Base-by-base conservation (phyloP, 331 rosid genomes). In the Phaseolus coccineus region DNA sequence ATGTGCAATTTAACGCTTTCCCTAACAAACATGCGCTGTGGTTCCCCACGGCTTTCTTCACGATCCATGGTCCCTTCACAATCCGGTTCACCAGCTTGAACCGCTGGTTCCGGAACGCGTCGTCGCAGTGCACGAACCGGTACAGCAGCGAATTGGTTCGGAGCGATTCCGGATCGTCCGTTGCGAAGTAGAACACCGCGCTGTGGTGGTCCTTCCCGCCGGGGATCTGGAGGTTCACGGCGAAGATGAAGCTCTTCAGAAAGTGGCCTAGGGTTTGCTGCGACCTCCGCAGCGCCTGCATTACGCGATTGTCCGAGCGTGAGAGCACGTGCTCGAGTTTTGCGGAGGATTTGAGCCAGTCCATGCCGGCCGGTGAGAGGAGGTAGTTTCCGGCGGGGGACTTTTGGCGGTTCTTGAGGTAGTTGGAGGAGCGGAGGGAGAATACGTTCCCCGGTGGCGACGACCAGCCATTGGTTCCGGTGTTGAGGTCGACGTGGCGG, bases 1-100 rank as follows among this genome's bases (percentile, higher is more conserved):
- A 94, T 78, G 78, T 89, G 80, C 98, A 94, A 14, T 88, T 90
- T 70, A 94, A 82, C 8, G 97, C 98, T 56, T 90, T 94, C 15
- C 97, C 98, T 35, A 94, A 61, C 73, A 94, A 76, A 3, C 98
- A 94, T 44, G 97, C 98, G 22, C 93, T 79, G 84, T 94, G 82
- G 61, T 77, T 94, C 56, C 98, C 98, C 28, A 90, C 97, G 73
- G 97, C 83, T 33, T 89, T 92, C 88, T 89, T 93, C 56, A 94
- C 93, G 58, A 94, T 89, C 98, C 98, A 94, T 56, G 98, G 97
- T 1, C 98, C 98, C 25, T 90, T 94, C 57, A 83, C 96, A 82
- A 94, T 94, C 84, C 97, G 90, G 84, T 90, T 94, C 85, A 94
- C 97, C 71, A 94, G 62, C 81, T 94, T 94, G 75, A 94, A 83